Conservation (phyloP, 2,329 filamentous ascomycete species). For the Fusarium sp. region DNA sequence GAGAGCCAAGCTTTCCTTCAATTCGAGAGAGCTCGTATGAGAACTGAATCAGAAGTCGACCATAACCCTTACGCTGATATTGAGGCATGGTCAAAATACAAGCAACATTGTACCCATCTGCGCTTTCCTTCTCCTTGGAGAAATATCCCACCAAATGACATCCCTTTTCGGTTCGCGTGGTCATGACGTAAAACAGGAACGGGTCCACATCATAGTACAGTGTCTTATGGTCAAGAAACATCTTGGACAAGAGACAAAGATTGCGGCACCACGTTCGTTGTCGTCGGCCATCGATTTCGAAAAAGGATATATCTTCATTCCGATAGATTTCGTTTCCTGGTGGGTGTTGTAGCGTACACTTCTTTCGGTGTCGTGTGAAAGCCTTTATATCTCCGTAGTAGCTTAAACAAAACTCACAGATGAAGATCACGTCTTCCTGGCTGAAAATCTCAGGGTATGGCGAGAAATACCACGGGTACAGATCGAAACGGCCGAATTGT, state of each 20-base stretch:
- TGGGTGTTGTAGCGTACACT: slow-evolving; percentile 91
- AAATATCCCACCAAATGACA: slow-evolving; percentile 99
- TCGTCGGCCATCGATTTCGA: slow-evolving; percentile 94
- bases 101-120: slow-evolving; percentile 96
- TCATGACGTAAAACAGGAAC: slow-evolving; percentile 99
- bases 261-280: slow-evolving; percentile 98
- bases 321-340: slow-evolving; percentile 99
- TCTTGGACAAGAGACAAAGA: slow-evolving; percentile 91
- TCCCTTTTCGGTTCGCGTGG: slow-evolving; percentile 85
- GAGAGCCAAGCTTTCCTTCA: slow-evolving; percentile 93
- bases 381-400: slow-evolving; percentile 88
- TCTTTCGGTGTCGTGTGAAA: slow-evolving; percentile 86
- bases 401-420: slow-evolving; percentile 95
- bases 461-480: slow-evolving; percentile 99
- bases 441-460: slow-evolving; percentile 93
- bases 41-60: slow-evolving; percentile 93
- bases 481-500: slow-evolving; percentile 90
- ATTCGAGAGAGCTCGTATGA: slow-evolving; percentile 97
- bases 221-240: slow-evolving; percentile 98
- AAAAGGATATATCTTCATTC: slow-evolving; percentile 93
- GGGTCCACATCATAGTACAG: slow-evolving; percentile 99
- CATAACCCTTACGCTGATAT: slow-evolving; percentile 95
- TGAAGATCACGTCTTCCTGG: slow-evolving; percentile 90
- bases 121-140: slow-evolving; percentile 97
- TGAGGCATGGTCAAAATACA: slow-evolving; percentile 98